phyloP scores from a whole-genome alignment of 192 early-diverging fungal genomes.

The Mortierella claussenii region DNA sequence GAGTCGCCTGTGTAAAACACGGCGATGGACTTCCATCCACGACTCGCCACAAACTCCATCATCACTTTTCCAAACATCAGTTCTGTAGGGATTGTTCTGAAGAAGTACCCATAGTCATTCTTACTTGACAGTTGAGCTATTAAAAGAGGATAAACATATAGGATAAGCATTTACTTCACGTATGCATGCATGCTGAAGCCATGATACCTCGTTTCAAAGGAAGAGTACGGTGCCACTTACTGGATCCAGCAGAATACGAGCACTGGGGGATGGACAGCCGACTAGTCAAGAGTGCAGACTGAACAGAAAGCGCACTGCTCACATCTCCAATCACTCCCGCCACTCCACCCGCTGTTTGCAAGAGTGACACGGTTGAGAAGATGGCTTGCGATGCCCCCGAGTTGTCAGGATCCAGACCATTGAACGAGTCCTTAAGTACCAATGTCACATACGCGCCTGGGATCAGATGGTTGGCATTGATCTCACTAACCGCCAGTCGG shows the following conservation, averaged over 20 bases:
- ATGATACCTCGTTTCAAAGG: background rate
- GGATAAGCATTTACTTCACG: background rate
- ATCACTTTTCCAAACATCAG: constrained; percentile 60
- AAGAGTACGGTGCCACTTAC: constrained; percentile 29
- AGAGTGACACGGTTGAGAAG: constrained; percentile 58
- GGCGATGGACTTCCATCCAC: constrained; percentile 57
- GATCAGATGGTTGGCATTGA: constrained; percentile 56
- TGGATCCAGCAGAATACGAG: constrained; percentile 62
- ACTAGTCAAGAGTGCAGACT: constrained; percentile 62
- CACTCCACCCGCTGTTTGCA: constrained; percentile 56
- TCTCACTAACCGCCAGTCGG: constrained; percentile 61
- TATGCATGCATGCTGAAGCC: background rate
- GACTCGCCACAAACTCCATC: constrained; percentile 58
- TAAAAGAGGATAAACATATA: background rate
- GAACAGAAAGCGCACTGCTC: constrained; percentile 58
- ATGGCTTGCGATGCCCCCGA: constrained; percentile 60
- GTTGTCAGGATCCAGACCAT: constrained; percentile 50
- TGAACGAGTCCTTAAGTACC: constrained; percentile 63
- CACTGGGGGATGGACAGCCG: constrained; percentile 62
- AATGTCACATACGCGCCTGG: constrained; percentile 62
- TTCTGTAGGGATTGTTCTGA: constrained; percentile 64
- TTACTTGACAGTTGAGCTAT: constrained; percentile 60
- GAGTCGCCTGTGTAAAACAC: constrained; percentile 60
- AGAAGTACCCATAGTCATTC: constrained; percentile 60
- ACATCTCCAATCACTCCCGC: constrained; percentile 65